Base-by-base conservation (phyloP, 75 land plant species). In the Selaginella tamariscina region DNA sequence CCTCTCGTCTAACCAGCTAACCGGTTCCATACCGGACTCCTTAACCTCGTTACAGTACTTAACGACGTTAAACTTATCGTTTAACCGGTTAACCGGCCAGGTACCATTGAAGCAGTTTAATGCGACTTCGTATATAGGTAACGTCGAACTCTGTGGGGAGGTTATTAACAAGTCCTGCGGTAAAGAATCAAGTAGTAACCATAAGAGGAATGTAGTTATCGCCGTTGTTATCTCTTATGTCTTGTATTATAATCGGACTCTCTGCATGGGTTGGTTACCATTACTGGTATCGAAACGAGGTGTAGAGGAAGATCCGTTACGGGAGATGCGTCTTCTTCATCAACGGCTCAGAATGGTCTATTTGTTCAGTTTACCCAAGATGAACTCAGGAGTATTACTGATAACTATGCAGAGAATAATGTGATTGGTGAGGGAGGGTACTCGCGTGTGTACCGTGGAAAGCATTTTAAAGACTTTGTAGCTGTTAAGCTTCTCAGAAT, bases 351-450 rank as follows among this genome's bases (percentile, higher is more conserved):
- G 20, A 20, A n/a, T n/a, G 62, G 62, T 2, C 62, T 21, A 59
- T 21, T 59, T 59, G 23, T 59, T 2, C 8, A 8, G 8, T 59
- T 59, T 21, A 59, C 24, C 5, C 18, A 8, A 8, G 27, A 59
- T 8, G 62, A 59, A 27, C 26, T 59, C 8, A 5, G 26, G 21
- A 27, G 8, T 21, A 59, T 59, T 9, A 59, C 62, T 2, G 62
- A 59, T 23, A n/a, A 59, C 21, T 59, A 8, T n/a, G 5, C 62
- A 2, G 18, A 59, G 26, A n/a, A 27, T 2, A 59, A 59, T 59
- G n/a, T 59, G n/a, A 59, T 59, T n/a, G 62, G 62, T 59, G 62
- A 9, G 5, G 62, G 62, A 9, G 62, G 62, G 9, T 59, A 9
- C 26, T 23, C n/a, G 9, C 23, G 26, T 8, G 62, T 59, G n/a